These are phyloP conservation scores for Myxozyma sirexii DNA, from an alignment of 805 yeast species.

Conservation along the genomic window DNA sequence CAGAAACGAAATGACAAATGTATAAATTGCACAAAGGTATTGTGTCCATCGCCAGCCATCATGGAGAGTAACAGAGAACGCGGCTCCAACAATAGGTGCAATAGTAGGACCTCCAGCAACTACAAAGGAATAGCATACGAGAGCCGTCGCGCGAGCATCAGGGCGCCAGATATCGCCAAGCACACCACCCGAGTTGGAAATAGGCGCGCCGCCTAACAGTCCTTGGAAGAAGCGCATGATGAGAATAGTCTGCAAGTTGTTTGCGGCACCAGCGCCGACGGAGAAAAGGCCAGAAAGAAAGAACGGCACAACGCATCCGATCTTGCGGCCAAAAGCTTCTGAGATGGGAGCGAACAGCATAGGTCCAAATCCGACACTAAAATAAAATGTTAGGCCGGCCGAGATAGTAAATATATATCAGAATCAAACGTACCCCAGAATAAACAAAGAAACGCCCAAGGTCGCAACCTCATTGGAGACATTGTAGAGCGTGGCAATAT, in stretches of 20 bases:
- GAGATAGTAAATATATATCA: neutral
- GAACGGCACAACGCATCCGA: constrained; percentile 57
- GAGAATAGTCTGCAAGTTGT: constrained; percentile 58
- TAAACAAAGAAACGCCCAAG: constrained; percentile 44
- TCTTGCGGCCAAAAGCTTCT: constrained; percentile 71
- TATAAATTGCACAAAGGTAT: constrained; percentile 73
- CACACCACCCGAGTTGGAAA: constrained; percentile 84
- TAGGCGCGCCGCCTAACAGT: constrained; percentile 75
- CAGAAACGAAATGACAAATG: constrained; percentile 53
- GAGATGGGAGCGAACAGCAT: constrained; percentile 78
- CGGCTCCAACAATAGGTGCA: constrained; percentile 64
- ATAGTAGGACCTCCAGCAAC: constrained; percentile 49
- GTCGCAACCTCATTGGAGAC: constrained; percentile 27
- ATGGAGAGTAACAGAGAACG: constrained; percentile 64
- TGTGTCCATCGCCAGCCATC: constrained; percentile 73
- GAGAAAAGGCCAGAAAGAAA: constrained; percentile 35
- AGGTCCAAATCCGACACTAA: constrained; percentile 73
- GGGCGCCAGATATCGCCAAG: constrained; percentile 62
- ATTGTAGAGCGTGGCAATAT: constrained; percentile 11
- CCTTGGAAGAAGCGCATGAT: constrained; percentile 78
- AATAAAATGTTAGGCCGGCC: neutral
- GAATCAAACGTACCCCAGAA: constrained; percentile 52
- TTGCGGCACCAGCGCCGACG: constrained; percentile 44
- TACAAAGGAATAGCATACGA: constrained; percentile 52
- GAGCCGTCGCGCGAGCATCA: constrained; percentile 56